Evolutionary conservation across 1,139 yeast genomes (phyloP), one percentile per base, ranked within the genome.

Genomic region (Suhomyces yuchorum): DNA sequence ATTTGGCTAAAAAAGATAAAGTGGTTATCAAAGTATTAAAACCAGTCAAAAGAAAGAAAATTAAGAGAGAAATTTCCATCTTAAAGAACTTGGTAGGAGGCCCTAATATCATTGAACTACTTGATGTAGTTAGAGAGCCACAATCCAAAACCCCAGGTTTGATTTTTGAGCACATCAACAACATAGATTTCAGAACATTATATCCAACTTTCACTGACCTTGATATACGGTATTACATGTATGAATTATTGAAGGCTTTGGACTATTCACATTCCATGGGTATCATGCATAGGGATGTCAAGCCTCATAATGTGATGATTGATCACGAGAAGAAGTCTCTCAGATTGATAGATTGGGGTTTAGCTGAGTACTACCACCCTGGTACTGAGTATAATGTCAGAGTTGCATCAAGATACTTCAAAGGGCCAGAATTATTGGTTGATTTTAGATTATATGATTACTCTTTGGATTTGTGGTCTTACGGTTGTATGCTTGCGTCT

Each of bases 281-380:
- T 37, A 92, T 95, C 54, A 95, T 95, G 89, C 99, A 95, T 69
- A 78, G 99, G 65, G 99, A 95, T 68, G 99, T 95, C 53, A 95
- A 95, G 68, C 99, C 99, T 24, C 98, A 95, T 65, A 95, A 95
- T 63, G 95, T 95, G 42, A 93, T 95, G 97, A 95, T 95, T 62
- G 99, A 95, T 66, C 98, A 93, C 57, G 82, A 82, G 47, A 77
- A 77, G 56, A 80, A 81, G 59, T 74, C 73, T 51, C 73, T 95
- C 56, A 80, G 97, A 55, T 79, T 95, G 55, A 95, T 95, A 56
- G 99, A 95, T 73, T 95, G 99, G 99, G 99, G 99, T 9, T 76
- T 95, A 51, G 99, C 99, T 3, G 99, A 95, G 67, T 93, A 92
- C 63, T 95, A 95, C 66, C 99, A 95, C 64, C 87, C 91, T 6